Evolutionary conservation across 441 rosid species (phyloP), one percentile per base, ranked within the genome.

Genomic region (Aquilaria agallochum): DNA sequence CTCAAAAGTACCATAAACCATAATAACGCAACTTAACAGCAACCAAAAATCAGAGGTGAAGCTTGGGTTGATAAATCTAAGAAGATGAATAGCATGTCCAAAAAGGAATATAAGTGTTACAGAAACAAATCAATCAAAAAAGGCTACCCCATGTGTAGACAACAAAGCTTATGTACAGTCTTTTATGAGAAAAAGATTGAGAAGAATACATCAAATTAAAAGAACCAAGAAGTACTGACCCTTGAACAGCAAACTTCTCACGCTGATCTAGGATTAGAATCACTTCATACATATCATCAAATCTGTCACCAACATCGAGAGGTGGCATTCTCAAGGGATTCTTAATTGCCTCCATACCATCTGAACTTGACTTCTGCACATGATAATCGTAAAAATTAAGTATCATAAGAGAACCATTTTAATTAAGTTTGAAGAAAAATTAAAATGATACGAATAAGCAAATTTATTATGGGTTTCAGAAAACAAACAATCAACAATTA

Each of bases 261-360:
- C 96, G 78, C 50, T 91, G 93, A 80, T 94, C 97, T 70, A 94
- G 68, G 67, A 91, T 84, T 73, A 91, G 69, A 57, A 87, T 66
- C 45, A 91, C 89, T 68, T 85, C 83, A 78, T 94, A 94, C 46
- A 68, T 74, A 72, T 87, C 92, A 75, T 80, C 88, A 78, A 94
- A 94, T 32, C 78, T 74, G 76, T 89, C 96, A 70, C 94, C 95
- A 7, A 62, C 76, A 69, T 70, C 73, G 71, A 94, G 76, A 71
- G 95, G 96, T 36, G 97, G 97, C 73, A 76, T 68, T 60, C 80
- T 73, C 75, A 73, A 59, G 68, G 66, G 10, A 59, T 74, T 80
- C 66, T 68, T 55, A 55, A 66, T 63, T 68, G 76, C 75, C 64
- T 60, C 72, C 50, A 48, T 31, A 64, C 70, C 73, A 72, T 55